Evolutionary conservation across 2,329 filamentous ascomycete genomes (phyloP), one percentile per base, ranked within the genome.

Genomic region (Penicillium sp.): DNA sequence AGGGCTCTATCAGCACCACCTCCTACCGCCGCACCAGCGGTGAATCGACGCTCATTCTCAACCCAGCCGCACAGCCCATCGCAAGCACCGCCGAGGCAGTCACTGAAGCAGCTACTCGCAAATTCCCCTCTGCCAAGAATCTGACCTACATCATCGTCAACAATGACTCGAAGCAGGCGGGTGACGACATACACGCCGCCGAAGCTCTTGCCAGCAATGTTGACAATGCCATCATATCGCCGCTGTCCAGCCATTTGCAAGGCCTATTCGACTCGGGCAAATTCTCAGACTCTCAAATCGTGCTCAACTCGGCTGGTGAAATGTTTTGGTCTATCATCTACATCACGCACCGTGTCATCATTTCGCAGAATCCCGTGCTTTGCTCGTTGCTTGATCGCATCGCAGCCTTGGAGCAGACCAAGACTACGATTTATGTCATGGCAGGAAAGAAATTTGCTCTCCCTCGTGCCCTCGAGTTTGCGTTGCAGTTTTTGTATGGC

Each of bases 401-500:
- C 1, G 23, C 46, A 2, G 42, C 46, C 12, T n/a, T 47, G 16
- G 30, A 60, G 24, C 16, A 45, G 7, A 7, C 14, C 26, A 45
- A 47, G 18, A 51, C 45, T 11, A 52, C 57, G 4, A 62, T 66
- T 21, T 33, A 61, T 16, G 61, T 62, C 1, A 28, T 60, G 5
- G 62, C 65, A 11, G 60, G 62, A n/a, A 61, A 59, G 6, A 47
- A 59, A 20, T 68, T 70, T 52, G 45, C 42, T n/a, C 57, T 66
- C 21, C 47, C 65, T 38, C 62, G 63, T 24, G 62, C 63, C 0
- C 66, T 70, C 46, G 63, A 65, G 21, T 47, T 61, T 14, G 68
- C 63, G 4, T 20, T 70, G n/a, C 62, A 66, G 46, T 58, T 62
- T 48, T 47, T 70, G 3, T 71, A 71, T 45, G 68, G 66, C 0